phyloP scores from a whole-genome alignment of 164 flowering plant genomes.

The Vitis riparia region DNA sequence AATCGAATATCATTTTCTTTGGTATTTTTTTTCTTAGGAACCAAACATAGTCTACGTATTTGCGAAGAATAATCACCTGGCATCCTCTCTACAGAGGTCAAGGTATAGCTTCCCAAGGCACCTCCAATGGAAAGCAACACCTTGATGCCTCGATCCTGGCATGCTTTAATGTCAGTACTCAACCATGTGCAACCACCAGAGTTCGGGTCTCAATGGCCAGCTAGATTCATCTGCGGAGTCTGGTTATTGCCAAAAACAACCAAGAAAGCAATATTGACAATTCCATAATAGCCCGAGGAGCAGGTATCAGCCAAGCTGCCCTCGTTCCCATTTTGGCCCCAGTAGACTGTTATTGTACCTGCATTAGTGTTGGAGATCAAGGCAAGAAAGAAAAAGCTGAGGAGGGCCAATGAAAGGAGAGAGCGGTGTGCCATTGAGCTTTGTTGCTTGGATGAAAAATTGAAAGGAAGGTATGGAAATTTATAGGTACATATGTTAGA shows the following conservation, averaged over 20 bases:
- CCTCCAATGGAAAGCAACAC: constrained; percentile 33
- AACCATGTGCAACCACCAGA: background rate
- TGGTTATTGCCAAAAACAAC: constrained; percentile 9
- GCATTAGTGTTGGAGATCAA: too few species aligned
- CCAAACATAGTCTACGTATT: background rate
- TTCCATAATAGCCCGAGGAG: constrained; percentile 7
- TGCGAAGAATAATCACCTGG: background rate
- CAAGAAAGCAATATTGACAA: constrained; percentile 24
- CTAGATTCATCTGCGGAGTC: constrained; percentile 10
- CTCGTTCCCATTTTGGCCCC: constrained; percentile 29
- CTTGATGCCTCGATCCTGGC: constrained; percentile 26
- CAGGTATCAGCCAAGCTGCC: constrained; percentile 23
- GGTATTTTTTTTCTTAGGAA: too few species aligned
- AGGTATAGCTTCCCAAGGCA: background rate
- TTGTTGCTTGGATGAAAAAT: too few species aligned
- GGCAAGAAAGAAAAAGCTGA: background rate
- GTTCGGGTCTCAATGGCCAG: too few species aligned
- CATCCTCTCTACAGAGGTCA: constrained; percentile 20
- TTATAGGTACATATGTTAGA: too few species aligned
- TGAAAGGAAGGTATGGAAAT: too few species aligned
- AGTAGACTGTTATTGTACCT: constrained; percentile 3
- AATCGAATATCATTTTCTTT: too few species aligned
- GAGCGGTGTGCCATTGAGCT: too few species aligned
- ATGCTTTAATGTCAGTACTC: constrained; percentile 7
- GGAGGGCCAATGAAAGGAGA: too few species aligned